Percentiles rank a stretch among this genome's conserved stretches.
Evolutionary conservation across 331 rosid species (phyloP).

Genomic region (Pyrus hybrid): DNA sequence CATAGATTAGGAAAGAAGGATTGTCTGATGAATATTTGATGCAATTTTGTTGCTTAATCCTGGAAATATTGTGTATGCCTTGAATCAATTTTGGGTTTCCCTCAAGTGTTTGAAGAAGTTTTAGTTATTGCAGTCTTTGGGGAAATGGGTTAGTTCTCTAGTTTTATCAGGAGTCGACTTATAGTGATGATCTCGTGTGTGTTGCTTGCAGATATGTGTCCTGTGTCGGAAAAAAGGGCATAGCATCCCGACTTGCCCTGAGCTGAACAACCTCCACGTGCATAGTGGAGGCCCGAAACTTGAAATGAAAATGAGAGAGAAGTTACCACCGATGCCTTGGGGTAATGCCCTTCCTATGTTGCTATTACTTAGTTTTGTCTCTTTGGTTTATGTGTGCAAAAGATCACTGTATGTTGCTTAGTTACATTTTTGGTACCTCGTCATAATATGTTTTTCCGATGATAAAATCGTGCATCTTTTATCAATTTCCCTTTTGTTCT

Average conservation of each 20-base stretch:
- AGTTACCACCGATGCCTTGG: constrained; percentile 1
- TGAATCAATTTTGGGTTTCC: neutral
- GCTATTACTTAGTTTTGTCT: neutral
- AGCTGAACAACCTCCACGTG: constrained; percentile 14
- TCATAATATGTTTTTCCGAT: neutral
- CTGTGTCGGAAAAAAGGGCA: constrained; percentile 82
- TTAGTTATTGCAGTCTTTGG: neutral
- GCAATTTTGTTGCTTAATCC: neutral
- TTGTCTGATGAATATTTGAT: neutral
- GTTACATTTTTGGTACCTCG: neutral
- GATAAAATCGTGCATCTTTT: neutral
- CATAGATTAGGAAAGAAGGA: constrained; percentile 5
- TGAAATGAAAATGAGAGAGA: neutral
- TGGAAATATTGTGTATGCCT: neutral
- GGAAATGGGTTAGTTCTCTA: neutral
- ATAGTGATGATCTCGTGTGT: constrained; percentile 1
- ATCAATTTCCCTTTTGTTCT: neutral
- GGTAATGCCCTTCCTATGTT: constrained; percentile 33
- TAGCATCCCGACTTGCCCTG: constrained; percentile 64
- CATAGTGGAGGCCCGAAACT: neutral
- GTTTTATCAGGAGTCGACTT: neutral
- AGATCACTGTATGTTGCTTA: neutral
- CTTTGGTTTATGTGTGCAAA: constrained; percentile 1
- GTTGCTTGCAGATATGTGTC: constrained; percentile 65
- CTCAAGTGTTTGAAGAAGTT: neutral